Base-by-base conservation (phyloP, 1,284 basidiomycete genomes). In the Ustilago vetiveriae region DNA sequence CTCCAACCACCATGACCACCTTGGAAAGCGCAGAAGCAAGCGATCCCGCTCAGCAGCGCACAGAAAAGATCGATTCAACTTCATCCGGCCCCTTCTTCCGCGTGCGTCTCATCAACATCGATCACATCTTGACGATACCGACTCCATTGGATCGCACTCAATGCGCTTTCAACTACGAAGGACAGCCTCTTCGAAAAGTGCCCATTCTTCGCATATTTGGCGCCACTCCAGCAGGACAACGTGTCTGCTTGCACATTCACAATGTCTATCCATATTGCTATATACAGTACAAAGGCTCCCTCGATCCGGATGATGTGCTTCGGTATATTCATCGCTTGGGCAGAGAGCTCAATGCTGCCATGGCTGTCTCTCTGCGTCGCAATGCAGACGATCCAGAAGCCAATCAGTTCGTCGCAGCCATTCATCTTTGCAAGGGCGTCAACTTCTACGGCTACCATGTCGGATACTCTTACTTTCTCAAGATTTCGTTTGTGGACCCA, bases 391-490 rank as follows among this genome's bases (percentile, higher is more conserved):
- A 75, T 21, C 56, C 50, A 7, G 59, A 67, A 5, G 33, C 41
- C 42, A 69, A 53, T 21, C 65, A 70, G 32, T 71, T 71, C 54
- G 69, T 82, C 33, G 78, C 67, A 9, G 77, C 80, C 13, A 88
- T 97, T 42, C 83, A 93, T 47, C 86, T 95, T 32, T 92, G 94
- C 74, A 98, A 98, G 84, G 95, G 93, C n/a, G 85, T 92, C 21
- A 90, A 91, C 72, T 97, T 98, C 82, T 98, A 98, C 82, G 95
- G 95, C 8, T 98, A 94, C 82, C 91, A 94, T 80, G 85, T 90
- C 17, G 88, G 89, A 23, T 91, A 92, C 78, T 86, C 87, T 10
- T 93, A 93, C 24, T 98, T 92, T 83, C 88, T 98, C 83, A 97
- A 97, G 82, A 87, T 98, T 45, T 85, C 88, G 68, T 84, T 94